Conservation (phyloP, 306 rosid species). For the Acacia acuminata region DNA sequence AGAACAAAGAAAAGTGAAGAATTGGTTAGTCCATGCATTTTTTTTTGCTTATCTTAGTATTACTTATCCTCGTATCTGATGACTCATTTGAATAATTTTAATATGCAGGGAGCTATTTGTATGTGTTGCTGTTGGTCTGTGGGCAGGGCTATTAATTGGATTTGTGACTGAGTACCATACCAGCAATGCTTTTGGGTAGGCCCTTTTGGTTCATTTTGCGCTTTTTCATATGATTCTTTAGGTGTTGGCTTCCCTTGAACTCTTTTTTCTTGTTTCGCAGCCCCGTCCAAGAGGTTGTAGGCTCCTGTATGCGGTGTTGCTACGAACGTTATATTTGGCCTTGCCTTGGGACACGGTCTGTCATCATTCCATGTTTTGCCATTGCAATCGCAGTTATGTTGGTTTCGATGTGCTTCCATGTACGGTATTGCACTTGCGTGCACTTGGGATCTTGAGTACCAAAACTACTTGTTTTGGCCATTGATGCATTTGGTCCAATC, state of each 20-base stretch:
- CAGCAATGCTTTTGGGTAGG: conserved; percentile 92
- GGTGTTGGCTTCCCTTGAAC: not conserved
- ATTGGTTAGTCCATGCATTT: conserved; percentile 55
- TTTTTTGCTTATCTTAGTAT: not conserved
- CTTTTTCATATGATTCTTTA: not conserved
- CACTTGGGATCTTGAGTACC: conserved; percentile 97
- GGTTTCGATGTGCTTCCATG: conserved; percentile 98
- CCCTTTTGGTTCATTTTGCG: conserved; percentile 1
- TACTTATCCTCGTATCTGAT: not conserved
- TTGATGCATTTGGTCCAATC: conserved; percentile 98
- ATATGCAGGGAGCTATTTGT: conserved; percentile 83
- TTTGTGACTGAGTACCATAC: conserved; percentile 92
- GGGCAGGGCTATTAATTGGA: conserved; percentile 97
- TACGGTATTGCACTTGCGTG: conserved; percentile 96
- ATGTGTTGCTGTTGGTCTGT: conserved; percentile 90
- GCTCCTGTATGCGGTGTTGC: conserved; percentile 99
- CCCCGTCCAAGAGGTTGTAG: conserved; percentile 98
- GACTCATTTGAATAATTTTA: conserved; percentile 23
- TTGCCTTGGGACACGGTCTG: conserved; percentile 96
- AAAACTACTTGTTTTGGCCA: conserved; percentile 94
- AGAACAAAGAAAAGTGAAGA: conserved; percentile 74
- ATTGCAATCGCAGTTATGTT: conserved; percentile 84
- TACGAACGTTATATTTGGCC: conserved; percentile 94
- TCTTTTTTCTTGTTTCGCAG: conserved; percentile 45
- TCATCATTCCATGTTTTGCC: conserved; percentile 95